These are phyloP conservation scores for Metschnikowia noctiluminum DNA, from an alignment of 805 yeast genomes.

Conservation along the genomic window DNA sequence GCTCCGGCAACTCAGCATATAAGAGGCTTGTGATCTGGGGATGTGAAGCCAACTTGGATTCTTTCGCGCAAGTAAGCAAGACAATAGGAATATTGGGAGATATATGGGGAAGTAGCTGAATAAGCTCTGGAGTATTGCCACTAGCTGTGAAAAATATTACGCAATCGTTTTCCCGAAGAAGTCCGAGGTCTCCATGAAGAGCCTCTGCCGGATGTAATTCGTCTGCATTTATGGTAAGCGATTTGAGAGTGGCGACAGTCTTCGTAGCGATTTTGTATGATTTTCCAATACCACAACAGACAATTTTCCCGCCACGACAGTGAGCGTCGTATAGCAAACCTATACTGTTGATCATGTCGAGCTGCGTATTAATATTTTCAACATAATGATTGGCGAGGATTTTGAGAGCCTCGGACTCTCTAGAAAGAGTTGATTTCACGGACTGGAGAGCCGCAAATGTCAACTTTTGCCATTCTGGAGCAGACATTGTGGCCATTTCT, in stretches of 20 bases:
- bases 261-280: slow-evolving; percentile 76
- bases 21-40: slow-evolving; percentile 51
- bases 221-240: slow-evolving; percentile 67
- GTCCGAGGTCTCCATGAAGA: slow-evolving; percentile 85
- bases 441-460: slow-evolving; percentile 28
- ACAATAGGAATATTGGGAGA: slow-evolving; percentile 52
- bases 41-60: slow-evolving; percentile 52
- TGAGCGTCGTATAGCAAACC: slow-evolving; percentile 30
- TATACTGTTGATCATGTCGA: slow-evolving; percentile 43
- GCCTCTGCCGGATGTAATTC: slow-evolving; percentile 83
- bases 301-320: slow-evolving; percentile 58
- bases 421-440: slow-evolving; percentile 37
- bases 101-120: slow-evolving; percentile 55
- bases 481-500: slow-evolving; percentile 3
- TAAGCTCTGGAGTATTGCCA: slow-evolving; percentile 79
- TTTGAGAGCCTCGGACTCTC: slow-evolving; percentile 47
- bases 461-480: slow-evolving; percentile 11
- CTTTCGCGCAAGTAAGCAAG: slow-evolving; percentile 58
- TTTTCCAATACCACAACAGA: slow-evolving; percentile 83
- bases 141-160: slow-evolving; percentile 70
- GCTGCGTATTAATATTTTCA: slow-evolving; percentile 42
- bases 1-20: slow-evolving; percentile 58
- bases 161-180: slow-evolving; percentile 55
- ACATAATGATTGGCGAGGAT: slow-evolving; percentile 46
- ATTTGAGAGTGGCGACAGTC: slow-evolving; percentile 77